Evolutionary conservation across 768 basidiomycete species (phyloP).

Genomic region (Favolaschia claudopus): DNA sequence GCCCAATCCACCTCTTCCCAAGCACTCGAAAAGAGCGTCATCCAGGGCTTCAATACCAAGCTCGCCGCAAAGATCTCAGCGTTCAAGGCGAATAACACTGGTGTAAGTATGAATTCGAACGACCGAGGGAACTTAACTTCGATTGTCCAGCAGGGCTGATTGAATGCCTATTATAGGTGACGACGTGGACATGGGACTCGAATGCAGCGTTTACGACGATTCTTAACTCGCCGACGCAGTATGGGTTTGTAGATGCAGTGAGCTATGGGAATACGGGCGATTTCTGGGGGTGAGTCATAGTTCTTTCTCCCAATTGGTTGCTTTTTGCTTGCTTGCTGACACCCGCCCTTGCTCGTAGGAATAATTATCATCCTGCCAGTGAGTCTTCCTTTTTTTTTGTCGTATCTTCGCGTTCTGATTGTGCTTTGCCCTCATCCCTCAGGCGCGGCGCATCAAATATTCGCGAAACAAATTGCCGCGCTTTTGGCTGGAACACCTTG

Average conservation of each 20-base stretch:
- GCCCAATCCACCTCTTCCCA: slow-evolving; percentile 48
- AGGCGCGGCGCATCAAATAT: slow-evolving; percentile 22
- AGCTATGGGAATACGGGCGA: slow-evolving; percentile 46
- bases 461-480: slow-evolving; percentile 16
- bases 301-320: not conserved
- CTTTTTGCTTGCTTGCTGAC: not conserved
- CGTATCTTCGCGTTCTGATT: not conserved
- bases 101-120: too few species aligned
- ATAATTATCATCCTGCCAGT: slow-evolving; percentile 64
- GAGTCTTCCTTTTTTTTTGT: slow-evolving; percentile 26
- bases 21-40: slow-evolving; percentile 52
- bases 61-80: slow-evolving; percentile 47
- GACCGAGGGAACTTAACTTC: too few species aligned
- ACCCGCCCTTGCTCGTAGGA: slow-evolving; percentile 44
- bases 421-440: not conserved
- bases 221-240: slow-evolving; percentile 54
- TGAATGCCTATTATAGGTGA: slow-evolving; percentile 43
- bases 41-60: slow-evolving; percentile 59
- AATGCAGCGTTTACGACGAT: slow-evolving; percentile 57
- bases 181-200: slow-evolving; percentile 59
- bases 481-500: slow-evolving; percentile 14
- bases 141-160: not conserved
- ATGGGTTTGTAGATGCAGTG: slow-evolving; percentile 63
- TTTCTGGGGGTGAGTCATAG: slow-evolving; percentile 60
- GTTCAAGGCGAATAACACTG: slow-evolving; percentile 53